Evolutionary conservation across 2,329 filamentous ascomycete species (phyloP).

Genomic region (Cercospora beticola): DNA sequence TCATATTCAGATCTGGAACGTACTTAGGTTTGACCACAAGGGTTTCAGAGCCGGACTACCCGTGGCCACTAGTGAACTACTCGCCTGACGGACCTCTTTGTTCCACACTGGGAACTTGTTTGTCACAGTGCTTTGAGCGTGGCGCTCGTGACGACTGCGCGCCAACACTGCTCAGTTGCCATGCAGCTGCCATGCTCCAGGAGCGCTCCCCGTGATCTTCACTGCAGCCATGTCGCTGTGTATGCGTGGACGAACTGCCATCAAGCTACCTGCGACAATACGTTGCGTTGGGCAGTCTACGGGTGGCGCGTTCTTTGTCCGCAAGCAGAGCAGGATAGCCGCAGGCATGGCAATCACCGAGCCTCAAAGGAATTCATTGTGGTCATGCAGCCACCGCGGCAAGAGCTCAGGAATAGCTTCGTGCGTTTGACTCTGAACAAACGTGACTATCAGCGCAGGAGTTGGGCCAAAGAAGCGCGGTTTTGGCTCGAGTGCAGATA

Average conservation of each 20-base stretch:
- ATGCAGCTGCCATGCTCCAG: not conserved
- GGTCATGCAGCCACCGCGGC: conserved; percentile 24
- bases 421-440: conserved; percentile 21
- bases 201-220: not conserved
- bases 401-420: conserved; percentile 23
- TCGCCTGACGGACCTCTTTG: conserved; percentile 2
- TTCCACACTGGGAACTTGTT: not conserved
- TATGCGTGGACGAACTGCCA: not conserved
- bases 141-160: not conserved
- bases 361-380: conserved; percentile 30
- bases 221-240: not conserved
- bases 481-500: conserved; percentile 9
- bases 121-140: not conserved
- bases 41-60: conserved; percentile 6
- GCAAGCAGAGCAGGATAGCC: conserved; percentile 25
- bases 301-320: conserved; percentile 28
- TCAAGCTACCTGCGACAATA: not conserved
- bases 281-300: not conserved
- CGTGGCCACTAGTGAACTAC: not conserved
- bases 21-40: not conserved
- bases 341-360: conserved; percentile 25
- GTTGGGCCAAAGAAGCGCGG: conserved; percentile 21
- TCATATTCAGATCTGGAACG: conserved; percentile 13
- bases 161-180: not conserved
- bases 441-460: conserved; percentile 23